Conservation (phyloP, 148 eudicot genomes). For the Arbutus unedo region DNA sequence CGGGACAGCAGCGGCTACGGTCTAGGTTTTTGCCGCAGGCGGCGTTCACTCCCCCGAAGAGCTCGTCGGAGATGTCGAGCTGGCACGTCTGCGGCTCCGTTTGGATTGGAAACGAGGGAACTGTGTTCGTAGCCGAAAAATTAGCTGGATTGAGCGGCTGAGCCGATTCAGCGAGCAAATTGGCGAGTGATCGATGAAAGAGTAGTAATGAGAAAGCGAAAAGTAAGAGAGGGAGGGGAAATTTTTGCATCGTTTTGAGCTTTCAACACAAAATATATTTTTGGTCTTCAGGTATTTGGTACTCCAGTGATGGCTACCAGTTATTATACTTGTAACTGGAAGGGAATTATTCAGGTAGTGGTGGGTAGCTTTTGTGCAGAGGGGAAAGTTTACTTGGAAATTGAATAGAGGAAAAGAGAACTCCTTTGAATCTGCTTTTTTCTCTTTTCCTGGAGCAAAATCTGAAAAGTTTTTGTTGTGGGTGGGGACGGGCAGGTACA, state of each 20-base stretch:
- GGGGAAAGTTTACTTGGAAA: not conserved
- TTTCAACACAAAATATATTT: not conserved
- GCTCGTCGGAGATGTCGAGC: slow-evolving; percentile 75
- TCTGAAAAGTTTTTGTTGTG: not conserved
- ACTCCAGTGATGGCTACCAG: not conserved
- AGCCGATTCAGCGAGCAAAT: slow-evolving; percentile 59
- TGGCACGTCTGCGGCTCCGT: slow-evolving; percentile 53
- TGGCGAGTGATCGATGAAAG: slow-evolving; percentile 26
- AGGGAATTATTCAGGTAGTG: not conserved
- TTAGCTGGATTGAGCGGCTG: slow-evolving; percentile 55
- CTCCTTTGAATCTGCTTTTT: not conserved
- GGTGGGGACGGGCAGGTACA: no score
- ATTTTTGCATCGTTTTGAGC: not conserved
- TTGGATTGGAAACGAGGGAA: slow-evolving; percentile 79
- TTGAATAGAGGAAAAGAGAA: not conserved
- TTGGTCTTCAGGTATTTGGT: not conserved
- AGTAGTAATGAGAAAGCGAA: not conserved
- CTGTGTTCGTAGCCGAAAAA: slow-evolving; percentile 51
- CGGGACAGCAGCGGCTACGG: slow-evolving; percentile 89
- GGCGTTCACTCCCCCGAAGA: slow-evolving; percentile 85
- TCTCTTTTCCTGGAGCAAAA: not conserved
- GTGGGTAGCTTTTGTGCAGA: slow-evolving; percentile 7
- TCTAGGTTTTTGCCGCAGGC: slow-evolving; percentile 70
- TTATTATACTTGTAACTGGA: not conserved
- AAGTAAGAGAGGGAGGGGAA: not conserved